Evolutionary conservation across 805 yeast species (phyloP), one percentile per base, ranked within the genome.

Genomic region (Ogataea nitratoaversa): DNA sequence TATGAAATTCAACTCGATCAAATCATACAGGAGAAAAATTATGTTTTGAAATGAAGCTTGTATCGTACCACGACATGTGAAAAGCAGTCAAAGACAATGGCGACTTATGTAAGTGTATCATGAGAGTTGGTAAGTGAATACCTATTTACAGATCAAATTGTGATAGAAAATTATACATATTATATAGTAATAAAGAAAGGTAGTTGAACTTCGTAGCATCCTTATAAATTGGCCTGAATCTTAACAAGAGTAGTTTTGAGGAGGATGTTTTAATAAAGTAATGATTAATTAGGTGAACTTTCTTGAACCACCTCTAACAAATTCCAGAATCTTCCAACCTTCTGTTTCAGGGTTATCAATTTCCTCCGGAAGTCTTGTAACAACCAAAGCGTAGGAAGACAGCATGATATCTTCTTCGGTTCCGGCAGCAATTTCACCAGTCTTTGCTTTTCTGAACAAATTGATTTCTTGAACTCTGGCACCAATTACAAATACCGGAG

Each of bases 391-490:
- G 61, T 93, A 93, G n/a, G 95, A 82, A 54, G 95, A 82, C 74
- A 87, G 76, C 63, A 87, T 79, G 52, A 93, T 87, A 64, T 89
- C 89, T 55, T 90, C 95, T 59, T 89, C 96, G 24, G 89, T 79
- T 55, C 99, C 99, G 8, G 98, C 99, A 40, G 90, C 95, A 40
- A 93, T 74, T 65, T 91, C 95, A 37, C 95, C 95, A 24, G 96
- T 84, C 70, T 90, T 90, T 47, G 81, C 78, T 62, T 85, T 87
- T 70, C 89, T 83, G 72, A 80, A 93, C 47, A 88, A 68, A 58
- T 86, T 91, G 44, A 95, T 80, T 60, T 93, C 99, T 69, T 93
- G 99, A 8, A 96, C 98, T 63, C 99, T 80, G 60, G 97, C 89
- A 36, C 95, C 85, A 46, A 89, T 86, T 38, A 93, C 96, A 49